A percentile compares a stretch with the other conserved stretches of the same genome.
Evolutionary conservation across 495 filamentous ascomycete genomes (phyloP).

Genomic region (Penicillium macrosclerotiorum): DNA sequence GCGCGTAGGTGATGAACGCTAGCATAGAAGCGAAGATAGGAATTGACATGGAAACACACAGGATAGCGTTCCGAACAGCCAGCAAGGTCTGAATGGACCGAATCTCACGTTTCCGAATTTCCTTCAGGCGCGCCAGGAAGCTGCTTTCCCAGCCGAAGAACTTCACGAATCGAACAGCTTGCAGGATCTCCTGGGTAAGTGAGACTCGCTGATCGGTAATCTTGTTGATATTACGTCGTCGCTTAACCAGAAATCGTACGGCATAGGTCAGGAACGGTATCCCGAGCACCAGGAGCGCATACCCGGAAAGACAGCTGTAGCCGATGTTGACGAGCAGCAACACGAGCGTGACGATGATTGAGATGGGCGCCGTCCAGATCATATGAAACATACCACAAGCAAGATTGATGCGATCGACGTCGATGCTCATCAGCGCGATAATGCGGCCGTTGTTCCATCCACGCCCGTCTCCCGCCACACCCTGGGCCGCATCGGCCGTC

Average conservation of each 20-base stretch:
- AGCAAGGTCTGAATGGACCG: conserved; percentile 74
- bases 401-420: conserved; percentile 86
- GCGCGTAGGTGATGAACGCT: conserved; percentile 87
- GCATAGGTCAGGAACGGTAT: conserved; percentile 72
- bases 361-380: conserved; percentile 79
- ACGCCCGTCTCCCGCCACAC: conserved; percentile 61
- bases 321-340: conserved; percentile 80
- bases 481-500: conserved; percentile 24
- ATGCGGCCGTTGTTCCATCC: conserved; percentile 92
- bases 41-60: conserved; percentile 72
- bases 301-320: conserved; percentile 86
- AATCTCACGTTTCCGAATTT: conserved; percentile 74
- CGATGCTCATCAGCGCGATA: conserved; percentile 88
- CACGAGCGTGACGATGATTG: conserved; percentile 72
- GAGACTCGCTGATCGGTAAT: conserved; percentile 89
- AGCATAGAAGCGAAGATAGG: conserved; percentile 94
- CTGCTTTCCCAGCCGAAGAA: conserved; percentile 92
- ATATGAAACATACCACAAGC: conserved; percentile 86
- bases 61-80: conserved; percentile 78
- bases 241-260: conserved; percentile 66
- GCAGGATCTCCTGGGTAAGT: conserved; percentile 88
- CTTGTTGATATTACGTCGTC: conserved; percentile 79
- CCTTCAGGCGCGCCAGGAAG: conserved; percentile 72
- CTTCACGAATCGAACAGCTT: conserved; percentile 91
- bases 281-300: conserved; percentile 74